Conservation (phyloP, 2,329 filamentous ascomycete species). For the Ophidiomyces ophidiicola region DNA sequence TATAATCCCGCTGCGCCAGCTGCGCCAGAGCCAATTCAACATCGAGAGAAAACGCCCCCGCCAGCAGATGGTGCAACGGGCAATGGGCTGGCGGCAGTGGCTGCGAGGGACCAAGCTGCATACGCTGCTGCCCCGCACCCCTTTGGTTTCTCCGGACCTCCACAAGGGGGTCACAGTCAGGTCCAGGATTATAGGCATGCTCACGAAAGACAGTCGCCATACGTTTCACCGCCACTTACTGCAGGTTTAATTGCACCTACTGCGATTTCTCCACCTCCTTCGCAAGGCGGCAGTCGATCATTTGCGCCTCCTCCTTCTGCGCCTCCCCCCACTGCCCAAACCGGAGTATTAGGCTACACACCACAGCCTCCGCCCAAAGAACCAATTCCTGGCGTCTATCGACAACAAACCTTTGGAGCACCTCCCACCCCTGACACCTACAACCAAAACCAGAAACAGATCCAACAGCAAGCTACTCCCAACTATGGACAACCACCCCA, state of each 20-base stretch:
- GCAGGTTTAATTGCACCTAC: constrained; percentile 22
- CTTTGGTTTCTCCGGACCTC: constrained; percentile 17
- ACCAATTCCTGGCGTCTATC: constrained; percentile 28
- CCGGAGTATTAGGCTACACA: constrained; percentile 19
- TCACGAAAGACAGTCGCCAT: constrained; percentile 15
- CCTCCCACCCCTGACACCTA: constrained; percentile 9
- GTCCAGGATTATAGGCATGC: constrained; percentile 4
- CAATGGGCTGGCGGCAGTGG: constrained; percentile 35
- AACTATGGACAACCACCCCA: constrained; percentile 10
- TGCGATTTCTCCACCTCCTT: constrained; percentile 11
- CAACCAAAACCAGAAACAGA: constrained; percentile 9
- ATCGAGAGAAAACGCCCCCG: constrained; percentile 55
- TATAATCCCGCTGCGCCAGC: constrained; percentile 55
- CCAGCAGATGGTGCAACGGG: constrained; percentile 43
- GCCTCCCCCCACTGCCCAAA: constrained; percentile 13
- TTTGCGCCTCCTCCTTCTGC: constrained; percentile 18
- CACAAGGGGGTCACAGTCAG: constrained; percentile 12
- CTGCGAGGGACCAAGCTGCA: constrained; percentile 28
- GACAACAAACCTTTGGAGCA: constrained; percentile 20
- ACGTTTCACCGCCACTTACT: constrained; percentile 28
- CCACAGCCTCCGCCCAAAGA: constrained; percentile 26
- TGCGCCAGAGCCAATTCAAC: constrained; percentile 52
- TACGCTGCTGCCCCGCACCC: constrained; percentile 24
- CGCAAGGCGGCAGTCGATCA: constrained; percentile 19
- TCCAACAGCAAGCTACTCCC: constrained; percentile 11